Evolutionary conservation across 345 rosid genomes (phyloP), one percentile per base, ranked within the genome.

Genomic region (Eucalyptus camaldulensis): DNA sequence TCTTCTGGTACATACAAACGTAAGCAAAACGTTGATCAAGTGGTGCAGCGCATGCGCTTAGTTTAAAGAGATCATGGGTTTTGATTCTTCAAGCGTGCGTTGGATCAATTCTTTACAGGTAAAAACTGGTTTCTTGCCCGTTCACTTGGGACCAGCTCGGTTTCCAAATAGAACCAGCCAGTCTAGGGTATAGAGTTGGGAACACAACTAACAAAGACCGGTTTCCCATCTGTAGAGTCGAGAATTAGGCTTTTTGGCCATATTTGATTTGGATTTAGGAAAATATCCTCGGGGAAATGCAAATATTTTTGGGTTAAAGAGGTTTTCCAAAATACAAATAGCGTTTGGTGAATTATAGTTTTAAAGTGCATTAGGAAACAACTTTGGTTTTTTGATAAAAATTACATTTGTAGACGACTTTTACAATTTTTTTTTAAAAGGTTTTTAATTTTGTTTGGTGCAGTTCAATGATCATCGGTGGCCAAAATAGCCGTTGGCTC

Each of bases 211-310:
- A 9, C 16, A 10, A 31, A 67, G 37, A 67, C 21, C 3, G 3
- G 6, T 67, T 67, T 15, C 76, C 40, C 19, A 8, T 67, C 8
- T 15, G 4, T n/a, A 15, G 11, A n/a, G 21, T n/a, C 6, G 6
- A 37, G 22, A 16, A 31, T 6, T 9, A 40, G 13, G 4, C 12
- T 31, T 9, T 53, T 53, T 53, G 58, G 58, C 58, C 10, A 5
- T 4, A 8, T 53, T 53, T 53, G 25, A 25, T 53, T 53, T 53
- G 58, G 25, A 53, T 53, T 53, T 21, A 53, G 56, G 24, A 4
- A 19, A 53, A 53, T 53, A 8, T 53, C 5, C 0, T 53, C 0
- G 2, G 4, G 2, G 2, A 53, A 53, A 53, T 53, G 25, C 10
- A 53, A 53, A 19, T 53, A 53, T 53, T 0, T 53, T 53, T 53